Percentiles rank a stretch among this genome's conserved stretches.
Evolutionary conservation across 371 early-diverging fungal species (phyloP).

Genomic region (Mortierella sp.): DNA sequence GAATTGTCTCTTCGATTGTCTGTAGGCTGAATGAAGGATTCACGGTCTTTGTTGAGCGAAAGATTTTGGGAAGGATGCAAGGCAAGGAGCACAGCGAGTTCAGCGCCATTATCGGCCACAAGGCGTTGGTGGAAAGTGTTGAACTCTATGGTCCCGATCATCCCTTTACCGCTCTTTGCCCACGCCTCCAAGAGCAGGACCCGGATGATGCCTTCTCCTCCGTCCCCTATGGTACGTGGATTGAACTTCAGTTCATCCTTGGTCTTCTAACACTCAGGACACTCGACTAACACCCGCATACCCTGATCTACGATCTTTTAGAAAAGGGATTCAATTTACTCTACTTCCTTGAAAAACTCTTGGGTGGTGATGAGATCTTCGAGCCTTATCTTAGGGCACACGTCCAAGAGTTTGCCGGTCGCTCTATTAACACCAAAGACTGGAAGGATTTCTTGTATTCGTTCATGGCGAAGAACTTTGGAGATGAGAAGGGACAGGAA

Average conservation of each 20-base stretch:
- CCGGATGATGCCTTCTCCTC: conserved; percentile 95
- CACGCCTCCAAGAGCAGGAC: conserved; percentile 83
- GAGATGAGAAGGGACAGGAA: conserved; percentile 73
- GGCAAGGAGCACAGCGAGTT: conserved; percentile 90
- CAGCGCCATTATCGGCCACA: conserved; percentile 87
- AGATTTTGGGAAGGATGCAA: conserved; percentile 85
- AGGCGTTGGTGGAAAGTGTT: conserved; percentile 81
- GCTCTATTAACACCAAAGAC: conserved; percentile 87
- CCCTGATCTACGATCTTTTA: no score
- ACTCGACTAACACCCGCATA: no score
- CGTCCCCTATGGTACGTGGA: conserved; percentile 84
- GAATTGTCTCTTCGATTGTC: no score
- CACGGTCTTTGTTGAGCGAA: conserved; percentile 95
- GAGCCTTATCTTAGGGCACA: conserved; percentile 89
- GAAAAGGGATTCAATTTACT: conserved; percentile 96
- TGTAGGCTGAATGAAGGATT: conserved; percentile 96
- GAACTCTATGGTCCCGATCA: conserved; percentile 80
- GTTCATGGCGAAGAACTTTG: conserved; percentile 72
- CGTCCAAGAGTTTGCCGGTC: conserved; percentile 84
- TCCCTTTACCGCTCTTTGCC: conserved; percentile 82
- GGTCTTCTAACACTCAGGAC: no score
- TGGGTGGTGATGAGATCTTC: conserved; percentile 87
- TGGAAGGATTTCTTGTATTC: conserved; percentile 86
- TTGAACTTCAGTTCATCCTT: no score
- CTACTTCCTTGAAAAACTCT: conserved; percentile 87